Percentiles rank a stretch among this genome's conserved stretches.
Conservation (phyloP, 1,284 basidiomycete genomes). For the Rhodotorula sp. region DNA sequence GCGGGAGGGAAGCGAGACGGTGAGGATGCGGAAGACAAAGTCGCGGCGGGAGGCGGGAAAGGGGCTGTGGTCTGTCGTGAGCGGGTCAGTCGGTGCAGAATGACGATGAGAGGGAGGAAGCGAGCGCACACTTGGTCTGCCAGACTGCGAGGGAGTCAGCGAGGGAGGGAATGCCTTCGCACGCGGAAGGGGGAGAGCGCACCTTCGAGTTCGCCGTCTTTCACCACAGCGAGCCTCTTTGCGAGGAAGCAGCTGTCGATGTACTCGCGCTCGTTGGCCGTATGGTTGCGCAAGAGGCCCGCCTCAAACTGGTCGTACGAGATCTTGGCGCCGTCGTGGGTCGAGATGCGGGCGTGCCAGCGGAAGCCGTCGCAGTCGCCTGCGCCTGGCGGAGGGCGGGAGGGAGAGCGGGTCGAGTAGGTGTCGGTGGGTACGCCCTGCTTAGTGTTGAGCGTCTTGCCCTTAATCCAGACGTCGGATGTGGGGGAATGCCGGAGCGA, state of each 20-base stretch:
- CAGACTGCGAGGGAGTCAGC: conserved; percentile 16
- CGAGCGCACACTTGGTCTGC: conserved; percentile 24
- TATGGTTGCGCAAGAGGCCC: conserved; percentile 27
- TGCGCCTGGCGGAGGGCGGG: background rate
- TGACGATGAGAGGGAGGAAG: background rate
- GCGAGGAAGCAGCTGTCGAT: conserved; percentile 22
- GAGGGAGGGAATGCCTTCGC: background rate
- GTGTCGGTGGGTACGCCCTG: background rate
- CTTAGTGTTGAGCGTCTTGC: background rate
- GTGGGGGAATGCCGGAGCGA: conserved; percentile 5
- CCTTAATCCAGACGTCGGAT: background rate
- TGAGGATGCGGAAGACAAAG: conserved; percentile 32
- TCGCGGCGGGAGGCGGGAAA: conserved; percentile 28
- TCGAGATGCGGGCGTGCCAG: conserved; percentile 26
- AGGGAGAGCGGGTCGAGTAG: background rate
- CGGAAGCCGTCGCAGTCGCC: conserved; percentile 6
- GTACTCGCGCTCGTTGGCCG: conserved; percentile 27
- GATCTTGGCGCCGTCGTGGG: background rate
- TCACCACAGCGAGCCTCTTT: conserved; percentile 6
- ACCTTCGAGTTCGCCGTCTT: conserved; percentile 28
- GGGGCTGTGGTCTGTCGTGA: conserved; percentile 14
- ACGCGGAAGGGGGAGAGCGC: background rate
- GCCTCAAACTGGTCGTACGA: conserved; percentile 23
- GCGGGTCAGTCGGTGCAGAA: background rate
- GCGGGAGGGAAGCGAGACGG: conserved; percentile 1